These are phyloP conservation scores for Vigna trinervia DNA, from an alignment of 306 rosid genomes.

Conservation along the genomic window DNA sequence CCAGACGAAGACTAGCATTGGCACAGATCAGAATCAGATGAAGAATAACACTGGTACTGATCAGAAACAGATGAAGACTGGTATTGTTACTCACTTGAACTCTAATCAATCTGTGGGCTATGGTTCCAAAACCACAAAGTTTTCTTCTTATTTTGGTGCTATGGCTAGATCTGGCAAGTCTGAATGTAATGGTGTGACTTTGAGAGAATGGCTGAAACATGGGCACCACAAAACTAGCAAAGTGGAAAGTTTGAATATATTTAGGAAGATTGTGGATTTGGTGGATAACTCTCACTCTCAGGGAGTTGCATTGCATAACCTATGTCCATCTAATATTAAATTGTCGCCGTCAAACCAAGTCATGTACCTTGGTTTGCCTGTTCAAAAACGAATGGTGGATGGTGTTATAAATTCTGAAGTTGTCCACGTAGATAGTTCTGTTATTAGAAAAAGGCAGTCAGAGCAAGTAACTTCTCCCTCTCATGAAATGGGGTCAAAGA, in stretches of 20 bases:
- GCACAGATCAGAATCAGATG: slow-evolving; percentile 46
- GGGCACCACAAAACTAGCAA: slow-evolving; percentile 60
- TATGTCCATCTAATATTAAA: slow-evolving; percentile 77
- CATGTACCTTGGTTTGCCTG: slow-evolving; percentile 63
- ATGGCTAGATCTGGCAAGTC: slow-evolving; percentile 49
- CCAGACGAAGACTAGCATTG: slow-evolving; percentile 37
- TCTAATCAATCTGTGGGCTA: slow-evolving; percentile 43
- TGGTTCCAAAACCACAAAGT: slow-evolving; percentile 52
- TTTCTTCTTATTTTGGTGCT: slow-evolving; percentile 45
- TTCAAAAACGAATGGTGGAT: slow-evolving; percentile 51
- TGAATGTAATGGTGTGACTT: slow-evolving; percentile 62
- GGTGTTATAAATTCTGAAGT: slow-evolving; percentile 52
- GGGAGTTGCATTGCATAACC: slow-evolving; percentile 69
- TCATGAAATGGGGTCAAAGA: slow-evolving; percentile 58
- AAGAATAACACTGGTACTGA: slow-evolving; percentile 49
- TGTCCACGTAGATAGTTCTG: slow-evolving; percentile 51
- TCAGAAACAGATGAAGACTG: slow-evolving; percentile 32
- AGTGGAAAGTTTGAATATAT: slow-evolving; percentile 66
- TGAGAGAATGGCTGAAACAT: slow-evolving; percentile 84
- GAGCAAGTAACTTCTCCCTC: slow-evolving; percentile 56
- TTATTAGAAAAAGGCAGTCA: slow-evolving; percentile 58
- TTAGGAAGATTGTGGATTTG: slow-evolving; percentile 76
- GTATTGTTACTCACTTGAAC: slow-evolving; percentile 42
- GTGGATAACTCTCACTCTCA: slow-evolving; percentile 69
- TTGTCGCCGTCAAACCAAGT: slow-evolving; percentile 66